phyloP scores from a whole-genome alignment of 176 grass and related monocot species.

The Musa beccarii region DNA sequence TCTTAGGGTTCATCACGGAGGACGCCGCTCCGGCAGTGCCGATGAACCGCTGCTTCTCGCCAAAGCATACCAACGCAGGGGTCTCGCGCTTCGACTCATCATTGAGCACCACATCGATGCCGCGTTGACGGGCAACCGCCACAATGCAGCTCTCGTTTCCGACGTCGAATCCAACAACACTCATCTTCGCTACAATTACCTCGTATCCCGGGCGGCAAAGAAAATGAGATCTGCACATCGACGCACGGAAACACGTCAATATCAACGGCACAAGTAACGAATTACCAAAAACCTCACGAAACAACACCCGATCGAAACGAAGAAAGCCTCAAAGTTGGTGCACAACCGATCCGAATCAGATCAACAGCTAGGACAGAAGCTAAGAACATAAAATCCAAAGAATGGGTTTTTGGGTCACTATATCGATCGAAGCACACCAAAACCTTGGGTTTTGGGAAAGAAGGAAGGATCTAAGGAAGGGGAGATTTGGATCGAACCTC shows the following conservation, averaged over 20 bases:
- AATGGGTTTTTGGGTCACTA: too few species aligned
- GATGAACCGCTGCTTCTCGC: conserved; percentile 81
- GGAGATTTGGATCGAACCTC: too few species aligned
- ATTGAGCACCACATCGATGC: conserved; percentile 91
- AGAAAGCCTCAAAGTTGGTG: too few species aligned
- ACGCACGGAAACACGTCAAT: background rate
- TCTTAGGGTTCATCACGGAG: conserved; percentile 72
- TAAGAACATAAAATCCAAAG: too few species aligned
- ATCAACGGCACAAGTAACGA: too few species aligned
- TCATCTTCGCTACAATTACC: conserved; percentile 44
- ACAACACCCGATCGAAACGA: too few species aligned
- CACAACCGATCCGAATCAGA: too few species aligned
- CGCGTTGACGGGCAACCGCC: conserved; percentile 70
- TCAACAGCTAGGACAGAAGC: too few species aligned
- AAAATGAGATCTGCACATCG: background rate
- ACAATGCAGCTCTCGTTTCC: conserved; percentile 87
- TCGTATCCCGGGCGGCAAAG: background rate
- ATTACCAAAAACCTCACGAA: too few species aligned
- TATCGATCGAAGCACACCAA: too few species aligned
- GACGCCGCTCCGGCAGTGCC: conserved; percentile 55
- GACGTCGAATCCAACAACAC: conserved; percentile 78
- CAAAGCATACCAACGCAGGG: conserved; percentile 75
- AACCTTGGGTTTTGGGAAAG: too few species aligned
- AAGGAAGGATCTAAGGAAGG: too few species aligned
- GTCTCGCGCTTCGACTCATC: conserved; percentile 94